Percentiles rank a stretch among this genome's conserved stretches.
Evolutionary conservation across 805 yeast species (phyloP).

Genomic region (Pichia cephalocereana): DNA sequence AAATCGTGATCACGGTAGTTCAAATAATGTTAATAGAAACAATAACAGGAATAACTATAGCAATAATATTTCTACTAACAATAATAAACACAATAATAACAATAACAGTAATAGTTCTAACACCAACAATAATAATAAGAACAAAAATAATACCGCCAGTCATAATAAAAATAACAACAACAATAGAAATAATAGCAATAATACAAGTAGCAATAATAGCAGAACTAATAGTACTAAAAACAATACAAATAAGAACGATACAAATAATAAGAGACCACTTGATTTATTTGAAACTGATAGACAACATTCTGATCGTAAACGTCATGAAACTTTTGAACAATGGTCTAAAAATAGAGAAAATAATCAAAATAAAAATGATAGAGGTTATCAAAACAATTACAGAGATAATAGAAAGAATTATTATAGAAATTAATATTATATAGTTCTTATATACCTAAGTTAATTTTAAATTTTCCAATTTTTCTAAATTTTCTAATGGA

Average conservation of each 20-base stretch:
- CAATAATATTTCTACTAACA: too few relatives aligned
- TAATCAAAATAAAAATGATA: neutral
- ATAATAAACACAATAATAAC: too few relatives aligned
- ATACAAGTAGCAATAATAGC: neutral
- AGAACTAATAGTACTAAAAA: neutral
- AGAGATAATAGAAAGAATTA: neutral
- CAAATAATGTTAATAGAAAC: too few relatives aligned
- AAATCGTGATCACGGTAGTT: too few relatives aligned
- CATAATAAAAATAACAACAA: neutral
- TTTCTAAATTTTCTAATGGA: constrained; percentile 10
- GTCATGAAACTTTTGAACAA: neutral
- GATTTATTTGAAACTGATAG: neutral
- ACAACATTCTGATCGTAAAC: neutral
- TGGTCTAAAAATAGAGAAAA: constrained; percentile 1
- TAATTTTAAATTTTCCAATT: neutral
- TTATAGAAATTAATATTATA: too few relatives aligned
- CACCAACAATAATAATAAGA: neutral
- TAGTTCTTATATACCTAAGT: too few relatives aligned
- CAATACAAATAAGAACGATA: too few relatives aligned
- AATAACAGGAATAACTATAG: too few relatives aligned
- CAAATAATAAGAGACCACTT: neutral
- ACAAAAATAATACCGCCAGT: neutral
- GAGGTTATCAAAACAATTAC: neutral
- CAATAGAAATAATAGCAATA: neutral
- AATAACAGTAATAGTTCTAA: too few relatives aligned